phyloP scores from a whole-genome alignment of 495 filamentous ascomycete genomes.

The Pyronema domesticum region DNA sequence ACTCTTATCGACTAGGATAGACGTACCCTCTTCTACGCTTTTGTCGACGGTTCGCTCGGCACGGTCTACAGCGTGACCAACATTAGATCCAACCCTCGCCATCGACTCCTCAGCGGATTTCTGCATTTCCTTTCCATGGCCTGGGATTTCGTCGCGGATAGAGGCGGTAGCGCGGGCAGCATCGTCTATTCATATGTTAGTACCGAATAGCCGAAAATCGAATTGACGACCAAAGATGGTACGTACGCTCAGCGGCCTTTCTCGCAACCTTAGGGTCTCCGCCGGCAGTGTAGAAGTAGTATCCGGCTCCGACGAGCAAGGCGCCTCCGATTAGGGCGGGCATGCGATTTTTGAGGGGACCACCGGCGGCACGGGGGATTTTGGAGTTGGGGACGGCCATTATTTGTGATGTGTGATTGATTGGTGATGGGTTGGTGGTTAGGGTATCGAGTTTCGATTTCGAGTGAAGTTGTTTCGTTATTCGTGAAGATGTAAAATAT shows the following conservation, averaged over 20 bases:
- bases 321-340: slow-evolving; percentile 41
- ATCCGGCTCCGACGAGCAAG: slow-evolving; percentile 34
- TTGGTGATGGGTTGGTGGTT: slow-evolving; percentile 5
- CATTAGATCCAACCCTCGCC: slow-evolving; percentile 25
- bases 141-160: slow-evolving; percentile 44
- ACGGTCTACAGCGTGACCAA: no score
- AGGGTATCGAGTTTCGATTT: slow-evolving; percentile 5
- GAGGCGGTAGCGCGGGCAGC: slow-evolving; percentile 43
- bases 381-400: slow-evolving; percentile 25
- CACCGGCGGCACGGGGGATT: slow-evolving; percentile 10
- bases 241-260: slow-evolving; percentile 64
- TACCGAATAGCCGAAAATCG: not conserved
- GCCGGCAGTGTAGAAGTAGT: slow-evolving; percentile 83
- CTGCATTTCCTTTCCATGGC: slow-evolving; percentile 31
- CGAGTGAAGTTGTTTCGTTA: slow-evolving; percentile 7
- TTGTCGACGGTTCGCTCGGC: slow-evolving; percentile 27
- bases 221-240: not conserved
- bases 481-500: not conserved
- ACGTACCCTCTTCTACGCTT: slow-evolving; percentile 31
- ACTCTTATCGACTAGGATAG: no score
- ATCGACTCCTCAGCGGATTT: slow-evolving; percentile 29
- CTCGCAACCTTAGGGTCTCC: slow-evolving; percentile 64
- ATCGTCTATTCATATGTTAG: slow-evolving; percentile 35
- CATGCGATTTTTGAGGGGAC: slow-evolving; percentile 34
- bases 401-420: slow-evolving; percentile 2